Percentiles rank a stretch among this genome's conserved stretches.
Conservation (phyloP, 192 early-diverging fungal genomes). For the Coemansia sp. region DNA sequence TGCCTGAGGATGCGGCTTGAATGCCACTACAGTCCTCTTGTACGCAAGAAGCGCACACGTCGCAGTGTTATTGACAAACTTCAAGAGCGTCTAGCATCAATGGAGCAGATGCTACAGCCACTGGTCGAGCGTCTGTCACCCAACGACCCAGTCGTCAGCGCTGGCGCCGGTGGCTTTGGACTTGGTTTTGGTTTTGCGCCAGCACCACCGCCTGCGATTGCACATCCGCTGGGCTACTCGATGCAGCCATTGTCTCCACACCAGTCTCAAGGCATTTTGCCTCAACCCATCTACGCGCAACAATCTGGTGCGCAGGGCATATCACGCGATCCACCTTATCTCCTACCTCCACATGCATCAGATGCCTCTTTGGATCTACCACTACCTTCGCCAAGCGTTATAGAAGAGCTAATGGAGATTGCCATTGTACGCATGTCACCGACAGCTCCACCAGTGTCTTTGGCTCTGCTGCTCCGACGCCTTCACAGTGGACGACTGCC, state of each 20-base stretch:
- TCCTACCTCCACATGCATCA: background rate
- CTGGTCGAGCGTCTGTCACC: constrained; percentile 53
- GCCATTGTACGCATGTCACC: constrained; percentile 39
- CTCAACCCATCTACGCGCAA: constrained; percentile 7
- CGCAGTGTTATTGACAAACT: constrained; percentile 56
- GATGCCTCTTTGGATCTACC: constrained; percentile 7
- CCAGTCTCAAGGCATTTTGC: constrained; percentile 5
- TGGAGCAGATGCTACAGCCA: constrained; percentile 58
- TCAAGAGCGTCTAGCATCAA: constrained; percentile 49
- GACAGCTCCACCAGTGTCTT: constrained; percentile 38
- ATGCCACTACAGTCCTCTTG: constrained; percentile 57
- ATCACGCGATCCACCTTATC: constrained; percentile 11
- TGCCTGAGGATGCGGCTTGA: constrained; percentile 53
- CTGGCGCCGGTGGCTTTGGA: constrained; percentile 22
- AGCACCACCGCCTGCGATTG: constrained; percentile 27
- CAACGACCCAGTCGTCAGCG: constrained; percentile 47
- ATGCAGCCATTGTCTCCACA: constrained; percentile 5
- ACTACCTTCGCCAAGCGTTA: constrained; percentile 33
- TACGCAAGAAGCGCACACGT: constrained; percentile 55
- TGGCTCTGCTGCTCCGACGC: constrained; percentile 27
- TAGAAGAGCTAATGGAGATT: constrained; percentile 54
- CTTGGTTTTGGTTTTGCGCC: constrained; percentile 50
- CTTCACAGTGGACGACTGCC: constrained; percentile 47
- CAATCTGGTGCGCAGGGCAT: constrained; percentile 6
- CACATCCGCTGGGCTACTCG: constrained; percentile 36